Evolutionary conservation across 2,329 filamentous ascomycete genomes (phyloP).

Genomic region (Xylariaceae sp.): DNA sequence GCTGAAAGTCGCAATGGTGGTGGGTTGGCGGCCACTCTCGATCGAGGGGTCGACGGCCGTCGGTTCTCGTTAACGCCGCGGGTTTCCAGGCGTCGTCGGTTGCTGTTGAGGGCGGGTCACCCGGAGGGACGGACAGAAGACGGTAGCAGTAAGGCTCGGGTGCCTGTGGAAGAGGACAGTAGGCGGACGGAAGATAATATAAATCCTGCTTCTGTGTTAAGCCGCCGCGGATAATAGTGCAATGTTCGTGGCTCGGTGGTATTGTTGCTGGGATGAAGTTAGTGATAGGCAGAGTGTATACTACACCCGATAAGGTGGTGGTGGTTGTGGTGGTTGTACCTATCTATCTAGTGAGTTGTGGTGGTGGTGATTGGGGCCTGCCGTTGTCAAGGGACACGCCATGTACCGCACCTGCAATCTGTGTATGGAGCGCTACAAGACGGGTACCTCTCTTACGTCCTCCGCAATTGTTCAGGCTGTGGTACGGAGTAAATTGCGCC

Average conservation of each 20-base stretch:
- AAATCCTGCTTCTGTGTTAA: not conserved
- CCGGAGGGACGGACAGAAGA: constrained; percentile 8
- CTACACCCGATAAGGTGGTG: not conserved
- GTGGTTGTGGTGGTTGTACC: not conserved
- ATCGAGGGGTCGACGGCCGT: constrained; percentile 10
- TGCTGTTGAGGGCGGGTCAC: constrained; percentile 11
- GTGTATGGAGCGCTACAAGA: no score
- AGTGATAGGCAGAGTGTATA: not conserved
- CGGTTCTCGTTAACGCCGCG: constrained; percentile 5
- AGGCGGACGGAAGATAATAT: not conserved
- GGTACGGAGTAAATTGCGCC: no score
- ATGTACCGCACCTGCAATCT: no score
- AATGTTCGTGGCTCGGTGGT: not conserved
- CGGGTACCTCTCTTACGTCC: no score
- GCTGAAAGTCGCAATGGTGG: constrained; percentile 8
- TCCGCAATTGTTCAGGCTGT: no score
- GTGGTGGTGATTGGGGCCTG: constrained; percentile 1
- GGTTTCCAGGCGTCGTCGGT: constrained; percentile 10
- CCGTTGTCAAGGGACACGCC: constrained; percentile 1
- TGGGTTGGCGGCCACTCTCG: constrained; percentile 11
- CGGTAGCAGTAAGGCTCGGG: not conserved
- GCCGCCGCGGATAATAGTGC: not conserved
- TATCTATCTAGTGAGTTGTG: no score
- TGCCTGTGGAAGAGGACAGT: not conserved
- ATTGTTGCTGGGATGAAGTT: not conserved